phyloP scores from a whole-genome alignment of 2,329 filamentous ascomycete genomes.

The Aschersonia sp. region DNA sequence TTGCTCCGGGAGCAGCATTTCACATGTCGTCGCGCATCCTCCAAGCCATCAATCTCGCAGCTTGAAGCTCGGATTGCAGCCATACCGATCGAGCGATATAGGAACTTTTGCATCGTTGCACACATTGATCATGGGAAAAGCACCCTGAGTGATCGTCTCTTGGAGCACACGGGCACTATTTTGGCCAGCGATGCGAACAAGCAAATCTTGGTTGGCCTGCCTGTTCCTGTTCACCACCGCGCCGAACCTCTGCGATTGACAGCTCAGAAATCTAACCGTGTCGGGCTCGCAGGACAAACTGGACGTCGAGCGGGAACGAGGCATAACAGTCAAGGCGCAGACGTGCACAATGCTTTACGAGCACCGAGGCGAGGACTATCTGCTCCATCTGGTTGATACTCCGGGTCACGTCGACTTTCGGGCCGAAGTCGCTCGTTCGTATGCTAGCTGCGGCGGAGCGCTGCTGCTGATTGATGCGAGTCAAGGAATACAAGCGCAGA shows the following conservation, averaged over 20 bases:
- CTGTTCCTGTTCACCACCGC: neutral
- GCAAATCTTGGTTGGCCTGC: slow-evolving; percentile 53
- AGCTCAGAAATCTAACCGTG: neutral
- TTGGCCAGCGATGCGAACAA: slow-evolving; percentile 68
- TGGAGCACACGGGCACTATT: slow-evolving; percentile 92
- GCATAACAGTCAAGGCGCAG: slow-evolving; percentile 97
- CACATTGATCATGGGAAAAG: slow-evolving; percentile 99
- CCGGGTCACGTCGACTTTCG: slow-evolving; percentile 96
- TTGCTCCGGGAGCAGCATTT: slow-evolving; percentile 2
- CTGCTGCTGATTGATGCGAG: slow-evolving; percentile 88
- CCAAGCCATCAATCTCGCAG: slow-evolving; percentile 17
- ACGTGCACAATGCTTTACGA: slow-evolving; percentile 97
- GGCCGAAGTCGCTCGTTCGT: slow-evolving; percentile 88
- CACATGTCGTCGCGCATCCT: slow-evolving; percentile 4
- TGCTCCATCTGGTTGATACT: slow-evolving; percentile 90
- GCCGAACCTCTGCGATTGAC: neutral
- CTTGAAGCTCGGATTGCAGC: slow-evolving; percentile 44
- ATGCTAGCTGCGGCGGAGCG: slow-evolving; percentile 89
- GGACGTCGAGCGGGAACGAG: slow-evolving; percentile 44
- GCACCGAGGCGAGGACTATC: slow-evolving; percentile 71
- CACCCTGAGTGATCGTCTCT: slow-evolving; percentile 79
- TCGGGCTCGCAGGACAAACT: slow-evolving; percentile 53
- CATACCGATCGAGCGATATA: slow-evolving; percentile 65
- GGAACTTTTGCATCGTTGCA: slow-evolving; percentile 97
- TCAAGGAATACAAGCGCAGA: slow-evolving; percentile 94